Base-by-base conservation (phyloP, 2,329 filamentous ascomycete species). In the Kalmusia sp. region DNA sequence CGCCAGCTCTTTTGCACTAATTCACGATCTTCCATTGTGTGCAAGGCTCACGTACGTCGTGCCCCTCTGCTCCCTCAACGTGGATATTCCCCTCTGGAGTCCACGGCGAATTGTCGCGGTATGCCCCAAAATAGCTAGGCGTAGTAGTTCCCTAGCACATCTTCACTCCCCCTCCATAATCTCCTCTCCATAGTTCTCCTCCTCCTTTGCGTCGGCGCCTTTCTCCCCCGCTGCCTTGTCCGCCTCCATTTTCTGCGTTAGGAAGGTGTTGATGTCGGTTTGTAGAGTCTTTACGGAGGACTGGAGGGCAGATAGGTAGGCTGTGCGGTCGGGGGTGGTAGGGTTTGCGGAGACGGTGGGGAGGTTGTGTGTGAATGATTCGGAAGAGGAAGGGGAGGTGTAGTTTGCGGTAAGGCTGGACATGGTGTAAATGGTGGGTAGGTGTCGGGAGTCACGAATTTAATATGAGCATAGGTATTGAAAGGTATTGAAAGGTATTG, bases 151-250 rank as follows among this genome's bases (percentile, higher is more conserved):
- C 30, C 25, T 15, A 43, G 15, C 25, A 6, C 21, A 4, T 25
- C 4, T 6, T 45, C 28, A 45, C 2, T 89, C 87, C 33, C 88
- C 87, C 48, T 87, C 85, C 21, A 83, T 77, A 40, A 87, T 83
- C 71, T 96, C 91, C 73, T 96, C 92, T 43, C 91, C 92, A 71
- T 96, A 96, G 69, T 92, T 89, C 64, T 89, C 84, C 68, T 91
- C 89, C n/a, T 76, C 72, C 51, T 69, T 69, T 52, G 71, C 68
- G 54, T 75, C 70, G 33, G 73, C 68, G 25, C 59, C 63, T 28
- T 50, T 62, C n/a, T 28, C 41, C 25, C 57, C 66, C 34, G 49
- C 64, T 40, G 40, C 60, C 69, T 87, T 88, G 65, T 92, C 89
- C 55, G 88, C 82, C 27, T 88, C 88, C 90, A 92, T 92, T 50